Conservation (phyloP, 176 grass and related monocot species). For the Oryza nivara region DNA sequence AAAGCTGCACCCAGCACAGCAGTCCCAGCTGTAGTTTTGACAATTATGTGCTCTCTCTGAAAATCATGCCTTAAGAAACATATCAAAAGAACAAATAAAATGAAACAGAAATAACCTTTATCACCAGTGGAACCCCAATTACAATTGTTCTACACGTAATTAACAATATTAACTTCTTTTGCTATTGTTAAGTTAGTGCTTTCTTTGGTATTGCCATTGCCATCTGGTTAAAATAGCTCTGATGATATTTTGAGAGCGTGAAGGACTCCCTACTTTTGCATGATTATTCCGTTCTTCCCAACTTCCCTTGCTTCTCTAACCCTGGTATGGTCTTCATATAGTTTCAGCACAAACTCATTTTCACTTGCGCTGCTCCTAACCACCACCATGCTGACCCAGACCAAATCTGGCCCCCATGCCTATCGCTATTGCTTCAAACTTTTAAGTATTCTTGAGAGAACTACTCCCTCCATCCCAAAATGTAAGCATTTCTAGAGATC, state of each 20-base stretch:
- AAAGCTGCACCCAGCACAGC: neutral
- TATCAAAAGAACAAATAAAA: neutral
- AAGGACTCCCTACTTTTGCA: neutral
- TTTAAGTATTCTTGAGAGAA: too few relatives aligned
- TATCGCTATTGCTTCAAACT: neutral
- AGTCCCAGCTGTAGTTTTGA: constrained; percentile 1
- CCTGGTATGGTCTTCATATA: neutral
- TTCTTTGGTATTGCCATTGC: too few relatives aligned
- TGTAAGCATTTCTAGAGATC: too few relatives aligned
- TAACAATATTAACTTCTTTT: too few relatives aligned
- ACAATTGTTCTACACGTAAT: too few relatives aligned
- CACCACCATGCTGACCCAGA: neutral
- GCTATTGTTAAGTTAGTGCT: too few relatives aligned
- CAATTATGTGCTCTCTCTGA: neutral
- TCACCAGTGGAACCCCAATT: too few relatives aligned
- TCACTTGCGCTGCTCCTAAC: neutral
- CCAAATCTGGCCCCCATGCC: neutral
- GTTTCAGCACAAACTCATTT: neutral
- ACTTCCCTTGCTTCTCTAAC: neutral
- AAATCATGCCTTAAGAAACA: neutral
- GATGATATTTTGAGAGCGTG: neutral
- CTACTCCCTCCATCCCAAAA: too few relatives aligned
- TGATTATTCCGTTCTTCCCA: neutral
- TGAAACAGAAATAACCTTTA: too few relatives aligned
- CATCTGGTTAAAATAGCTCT: neutral